Conservation (phyloP, 2,329 filamentous ascomycete species). For the Verticillium nonalfalfae region DNA sequence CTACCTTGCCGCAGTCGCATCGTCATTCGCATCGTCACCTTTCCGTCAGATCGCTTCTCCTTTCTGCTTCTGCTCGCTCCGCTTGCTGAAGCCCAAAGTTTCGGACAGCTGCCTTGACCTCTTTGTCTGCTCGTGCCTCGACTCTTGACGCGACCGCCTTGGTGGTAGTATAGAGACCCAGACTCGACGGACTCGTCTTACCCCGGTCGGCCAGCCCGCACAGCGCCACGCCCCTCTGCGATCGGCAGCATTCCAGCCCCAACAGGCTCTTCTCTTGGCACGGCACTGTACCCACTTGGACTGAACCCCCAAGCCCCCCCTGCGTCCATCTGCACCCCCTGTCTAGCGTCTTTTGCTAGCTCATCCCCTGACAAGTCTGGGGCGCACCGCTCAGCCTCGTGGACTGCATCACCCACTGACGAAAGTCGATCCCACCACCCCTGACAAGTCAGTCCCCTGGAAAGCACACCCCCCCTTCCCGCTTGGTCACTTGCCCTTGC, state of each 20-base stretch:
- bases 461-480: conserved; percentile 5
- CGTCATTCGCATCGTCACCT: neutral
- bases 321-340: conserved; percentile 9
- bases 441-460: neutral
- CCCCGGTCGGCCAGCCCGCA: neutral
- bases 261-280: conserved; percentile 1
- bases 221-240: neutral
- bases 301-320: conserved; percentile 6
- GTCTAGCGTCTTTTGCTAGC: conserved; percentile 3
- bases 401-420: conserved; percentile 33
- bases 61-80: neutral
- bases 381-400: conserved; percentile 31
- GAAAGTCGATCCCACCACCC: conserved; percentile 15
- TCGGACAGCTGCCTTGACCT: neutral
- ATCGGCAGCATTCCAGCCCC: neutral
- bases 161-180: neutral
- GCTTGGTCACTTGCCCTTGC: conserved; percentile 6
- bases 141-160: neutral
- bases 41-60: neutral
- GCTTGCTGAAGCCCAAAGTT: neutral
- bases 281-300: conserved; percentile 4
- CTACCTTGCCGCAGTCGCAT: neutral
- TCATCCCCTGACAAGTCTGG: conserved; percentile 4
- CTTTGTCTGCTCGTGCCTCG: neutral
- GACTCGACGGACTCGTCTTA: neutral